Conservation (phyloP, 2,329 filamentous ascomycete genomes). For the Calycina herbarum region DNA sequence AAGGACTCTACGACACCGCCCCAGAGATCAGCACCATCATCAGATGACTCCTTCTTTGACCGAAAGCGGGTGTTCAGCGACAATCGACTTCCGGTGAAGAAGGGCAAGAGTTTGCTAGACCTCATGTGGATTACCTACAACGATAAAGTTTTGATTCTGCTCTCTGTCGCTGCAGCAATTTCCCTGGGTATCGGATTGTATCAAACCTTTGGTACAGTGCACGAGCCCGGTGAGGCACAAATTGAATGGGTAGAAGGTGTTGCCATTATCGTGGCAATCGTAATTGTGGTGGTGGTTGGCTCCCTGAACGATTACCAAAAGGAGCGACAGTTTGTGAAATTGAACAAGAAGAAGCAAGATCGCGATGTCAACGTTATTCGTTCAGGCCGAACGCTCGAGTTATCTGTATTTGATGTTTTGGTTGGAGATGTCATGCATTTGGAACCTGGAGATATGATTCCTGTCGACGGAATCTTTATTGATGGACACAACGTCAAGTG, state of each 20-base stretch:
- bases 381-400: constrained; percentile 69
- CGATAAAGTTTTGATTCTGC: constrained; percentile 74
- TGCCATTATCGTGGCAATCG: constrained; percentile 74
- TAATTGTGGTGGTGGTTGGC: constrained; percentile 74
- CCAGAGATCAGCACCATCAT: constrained; percentile 9
- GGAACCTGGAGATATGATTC: constrained; percentile 71
- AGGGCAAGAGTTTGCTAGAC: constrained; percentile 67
- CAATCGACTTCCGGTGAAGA: constrained; percentile 67
- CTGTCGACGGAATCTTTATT: constrained; percentile 71
- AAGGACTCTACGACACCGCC: constrained; percentile 20
- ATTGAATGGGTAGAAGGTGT: constrained; percentile 83
- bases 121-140: constrained; percentile 81
- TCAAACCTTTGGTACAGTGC: constrained; percentile 61
- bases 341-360: constrained; percentile 79
- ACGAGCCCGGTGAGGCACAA: constrained; percentile 46
- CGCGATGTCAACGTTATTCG: constrained; percentile 72
- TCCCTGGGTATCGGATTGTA: constrained; percentile 75
- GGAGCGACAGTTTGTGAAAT: constrained; percentile 75
- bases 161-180: constrained; percentile 70
- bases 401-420: constrained; percentile 69
- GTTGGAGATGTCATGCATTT: constrained; percentile 74
- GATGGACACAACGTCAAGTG: constrained; percentile 65
- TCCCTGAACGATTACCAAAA: constrained; percentile 84
- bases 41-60: constrained; percentile 50
- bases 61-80: constrained; percentile 69